phyloP scores from a whole-genome alignment of 441 rosid genomes.

The Pelargonium citronellum region DNA sequence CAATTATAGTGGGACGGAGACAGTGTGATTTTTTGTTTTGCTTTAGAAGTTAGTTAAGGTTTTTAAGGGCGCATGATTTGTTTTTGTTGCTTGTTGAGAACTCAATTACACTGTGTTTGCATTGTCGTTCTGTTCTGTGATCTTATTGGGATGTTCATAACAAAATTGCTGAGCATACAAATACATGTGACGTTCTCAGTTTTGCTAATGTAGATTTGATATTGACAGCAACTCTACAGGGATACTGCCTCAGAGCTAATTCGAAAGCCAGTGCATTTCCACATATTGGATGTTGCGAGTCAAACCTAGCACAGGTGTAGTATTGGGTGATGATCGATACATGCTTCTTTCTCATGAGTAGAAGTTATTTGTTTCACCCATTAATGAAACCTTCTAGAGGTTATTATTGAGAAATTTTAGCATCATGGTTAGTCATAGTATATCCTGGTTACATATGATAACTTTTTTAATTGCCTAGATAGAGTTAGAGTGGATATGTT shows the following conservation, averaged over 20 bases:
- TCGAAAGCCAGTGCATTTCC: too few species aligned
- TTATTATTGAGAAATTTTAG: too few species aligned
- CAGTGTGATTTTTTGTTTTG: neutral
- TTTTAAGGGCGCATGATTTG: neutral
- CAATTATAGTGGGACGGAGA: neutral
- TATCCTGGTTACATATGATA: neutral
- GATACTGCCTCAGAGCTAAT: neutral
- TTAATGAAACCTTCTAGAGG: too few species aligned
- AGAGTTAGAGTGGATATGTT: too few species aligned
- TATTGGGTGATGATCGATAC: neutral
- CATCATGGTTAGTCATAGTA: too few species aligned
- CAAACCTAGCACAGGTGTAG: neutral
- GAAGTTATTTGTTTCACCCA: neutral
- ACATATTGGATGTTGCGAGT: neutral
- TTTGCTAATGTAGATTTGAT: neutral
- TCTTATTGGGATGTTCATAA: neutral
- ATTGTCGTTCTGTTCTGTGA: neutral
- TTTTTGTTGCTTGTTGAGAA: constrained; percentile 12
- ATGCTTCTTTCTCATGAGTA: neutral
- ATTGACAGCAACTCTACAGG: neutral
- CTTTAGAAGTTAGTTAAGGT: neutral
- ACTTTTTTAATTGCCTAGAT: neutral
- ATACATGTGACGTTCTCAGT: too few species aligned
- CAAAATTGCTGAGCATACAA: neutral
- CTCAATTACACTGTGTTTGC: neutral